A percentile compares a stretch with the other conserved stretches of the same genome.
Evolutionary conservation across 2,329 filamentous ascomycete species (phyloP).

Genomic region (Colletotrichum sp.): DNA sequence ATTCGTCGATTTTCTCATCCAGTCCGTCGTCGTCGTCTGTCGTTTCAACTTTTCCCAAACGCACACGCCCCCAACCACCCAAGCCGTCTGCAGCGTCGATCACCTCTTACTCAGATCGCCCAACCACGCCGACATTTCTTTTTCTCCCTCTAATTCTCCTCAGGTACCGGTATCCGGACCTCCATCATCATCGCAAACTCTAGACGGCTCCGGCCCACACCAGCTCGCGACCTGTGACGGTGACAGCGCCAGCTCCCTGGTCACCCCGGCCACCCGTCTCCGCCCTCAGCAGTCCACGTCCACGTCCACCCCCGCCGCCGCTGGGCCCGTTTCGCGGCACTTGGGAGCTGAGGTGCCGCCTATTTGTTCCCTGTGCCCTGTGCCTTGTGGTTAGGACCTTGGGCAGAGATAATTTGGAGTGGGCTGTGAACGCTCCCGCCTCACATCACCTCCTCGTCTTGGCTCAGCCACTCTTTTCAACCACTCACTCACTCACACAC

Average conservation of each 20-base stretch:
- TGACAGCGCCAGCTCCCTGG: conserved; percentile 14
- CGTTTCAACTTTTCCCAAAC: neutral
- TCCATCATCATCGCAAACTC: neutral
- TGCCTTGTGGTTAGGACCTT: neutral
- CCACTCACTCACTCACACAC: neutral
- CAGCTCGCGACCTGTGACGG: conserved; percentile 7
- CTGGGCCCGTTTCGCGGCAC: neutral
- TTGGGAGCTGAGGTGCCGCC: neutral
- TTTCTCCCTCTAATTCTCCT: neutral
- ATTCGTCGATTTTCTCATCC: neutral
- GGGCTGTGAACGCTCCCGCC: conserved; percentile 15
- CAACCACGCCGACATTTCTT: neutral
- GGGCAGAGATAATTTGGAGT: neutral
- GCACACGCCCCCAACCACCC: conserved; percentile 2
- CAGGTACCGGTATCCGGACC: neutral
- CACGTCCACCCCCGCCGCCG: neutral
- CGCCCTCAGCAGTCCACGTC: neutral
- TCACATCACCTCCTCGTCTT: conserved; percentile 1
- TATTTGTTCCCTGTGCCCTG: neutral
- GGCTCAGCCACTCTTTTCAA: conserved; percentile 16
- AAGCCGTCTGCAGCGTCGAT: conserved; percentile 9
- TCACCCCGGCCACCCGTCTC: neutral
- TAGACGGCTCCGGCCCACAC: conserved; percentile 1
- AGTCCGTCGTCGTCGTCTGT: neutral
- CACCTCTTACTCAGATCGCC: conserved; percentile 4